Evolutionary conservation across 768 basidiomycete genomes (phyloP), one percentile per base, ranked within the genome.

Genomic region (Leucocoprinus birnbaumii): DNA sequence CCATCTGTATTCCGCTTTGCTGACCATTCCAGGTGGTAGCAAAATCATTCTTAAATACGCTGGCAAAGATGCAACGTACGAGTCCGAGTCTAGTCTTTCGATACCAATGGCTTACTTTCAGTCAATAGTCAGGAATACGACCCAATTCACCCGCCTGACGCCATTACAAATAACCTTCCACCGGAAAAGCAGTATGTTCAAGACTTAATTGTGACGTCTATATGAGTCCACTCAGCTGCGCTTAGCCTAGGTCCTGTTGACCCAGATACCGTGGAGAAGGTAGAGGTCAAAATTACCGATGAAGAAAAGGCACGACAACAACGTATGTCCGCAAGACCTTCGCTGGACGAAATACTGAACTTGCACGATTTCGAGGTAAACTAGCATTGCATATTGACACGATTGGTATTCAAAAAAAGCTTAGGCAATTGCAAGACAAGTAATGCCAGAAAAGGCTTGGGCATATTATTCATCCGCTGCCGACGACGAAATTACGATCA

Each of bases 391-490:
- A n/a, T n/a, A n/a, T n/a, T n/a, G n/a, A n/a, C n/a, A n/a, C n/a
- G n/a, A n/a, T n/a, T n/a, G n/a, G 35, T 41, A 24, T 18, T 27
- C n/a, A n/a, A 22, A 40, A 51, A 37, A 60, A 43, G 10, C 48
- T 34, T 55, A 93, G 91, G 81, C 89, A 16, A 85, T 98, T 50
- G 94, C 93, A 8, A 88, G 81, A 68, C 75, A 76, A 62, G 86
- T 91, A 10, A 86, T 98, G 76, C 72, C 85, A 1, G 86, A 88
- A 31, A 91, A 92, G 66, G 92, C 92, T 0, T 98, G 95, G 95
- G 95, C 94, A 4, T 95, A 95, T 68, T 95, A 98, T 65, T 93
- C 90, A 0, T 94, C 92, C n/a, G 95, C 94, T 16, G 86, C 96
- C 6, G 96, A 98, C 66, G 95, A 98, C 62, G 94, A 97, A 70